These are phyloP conservation scores for Dittrichia graveolens DNA, from an alignment of 129 eudicot species.

Conservation along the genomic window DNA sequence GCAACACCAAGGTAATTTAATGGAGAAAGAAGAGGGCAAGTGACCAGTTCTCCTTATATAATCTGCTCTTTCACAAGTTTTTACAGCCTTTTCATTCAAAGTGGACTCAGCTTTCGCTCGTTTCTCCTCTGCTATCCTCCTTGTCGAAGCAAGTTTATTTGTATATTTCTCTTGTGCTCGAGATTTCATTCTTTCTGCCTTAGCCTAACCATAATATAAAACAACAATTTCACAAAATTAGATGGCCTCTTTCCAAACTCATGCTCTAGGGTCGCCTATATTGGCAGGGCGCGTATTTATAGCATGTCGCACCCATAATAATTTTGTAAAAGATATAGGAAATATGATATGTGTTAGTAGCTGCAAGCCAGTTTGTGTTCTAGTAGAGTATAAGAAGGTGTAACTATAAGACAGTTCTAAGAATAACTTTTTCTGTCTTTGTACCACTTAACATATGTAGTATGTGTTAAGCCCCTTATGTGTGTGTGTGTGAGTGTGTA, in stretches of 20 bases:
- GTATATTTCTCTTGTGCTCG: constrained; percentile 85
- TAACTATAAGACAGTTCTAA: too few species aligned
- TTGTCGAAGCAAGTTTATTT: constrained; percentile 72
- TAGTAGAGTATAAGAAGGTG: too few species aligned
- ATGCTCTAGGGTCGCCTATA: neutral
- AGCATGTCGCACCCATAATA: too few species aligned
- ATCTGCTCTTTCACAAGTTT: constrained; percentile 84
- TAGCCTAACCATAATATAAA: constrained; percentile 50
- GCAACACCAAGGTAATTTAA: constrained; percentile 72
- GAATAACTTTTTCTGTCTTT: too few species aligned
- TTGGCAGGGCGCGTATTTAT: too few species aligned
- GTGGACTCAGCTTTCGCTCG: constrained; percentile 86
- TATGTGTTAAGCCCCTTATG: too few species aligned
- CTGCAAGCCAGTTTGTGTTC: too few species aligned
- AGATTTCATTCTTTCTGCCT: constrained; percentile 82
- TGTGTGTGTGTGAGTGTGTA: neutral
- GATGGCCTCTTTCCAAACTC: neutral
- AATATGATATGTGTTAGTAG: too few species aligned
- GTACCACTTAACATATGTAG: too few species aligned
- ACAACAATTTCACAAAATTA: neutral
- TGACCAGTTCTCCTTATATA: constrained; percentile 90
- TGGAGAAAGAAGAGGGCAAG: constrained; percentile 83
- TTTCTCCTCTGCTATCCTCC: constrained; percentile 91
- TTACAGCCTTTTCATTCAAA: constrained; percentile 76
- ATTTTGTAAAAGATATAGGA: too few species aligned